Evolutionary conservation across 768 basidiomycete genomes (phyloP).

Genomic region (Suillus bovinus): DNA sequence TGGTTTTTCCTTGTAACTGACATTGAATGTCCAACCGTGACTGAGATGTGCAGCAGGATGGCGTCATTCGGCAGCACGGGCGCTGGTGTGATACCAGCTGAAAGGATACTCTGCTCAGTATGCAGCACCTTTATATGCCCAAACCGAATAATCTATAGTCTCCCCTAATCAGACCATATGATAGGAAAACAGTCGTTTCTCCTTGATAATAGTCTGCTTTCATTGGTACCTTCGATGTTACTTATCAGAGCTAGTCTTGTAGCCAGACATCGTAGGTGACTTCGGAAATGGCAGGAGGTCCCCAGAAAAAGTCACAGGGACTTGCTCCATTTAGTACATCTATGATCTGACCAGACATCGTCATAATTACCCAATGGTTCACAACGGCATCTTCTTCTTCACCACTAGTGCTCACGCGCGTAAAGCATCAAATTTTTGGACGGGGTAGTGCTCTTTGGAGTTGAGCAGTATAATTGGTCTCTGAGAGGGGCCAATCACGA

Average conservation of each 20-base stretch:
- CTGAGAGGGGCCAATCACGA: constrained; percentile 23
- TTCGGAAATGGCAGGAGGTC: not conserved
- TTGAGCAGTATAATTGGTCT: not conserved
- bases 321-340: not conserved
- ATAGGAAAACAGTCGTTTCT: not conserved
- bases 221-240: not conserved
- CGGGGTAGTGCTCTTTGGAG: not conserved
- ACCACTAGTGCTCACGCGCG: not conserved
- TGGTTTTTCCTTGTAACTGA: too few species aligned
- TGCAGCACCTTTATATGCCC: constrained; percentile 66
- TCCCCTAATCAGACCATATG: not conserved
- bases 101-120: constrained; percentile 37
- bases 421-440: not conserved
- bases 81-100: too few species aligned
- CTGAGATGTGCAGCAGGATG: too few species aligned
- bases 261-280: not conserved
- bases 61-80: too few species aligned
- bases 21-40: too few species aligned
- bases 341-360: not conserved
- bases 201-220: not conserved
- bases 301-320: not conserved
- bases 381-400: not conserved
- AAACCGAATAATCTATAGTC: constrained; percentile 55
- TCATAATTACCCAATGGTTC: not conserved
- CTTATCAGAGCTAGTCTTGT: not conserved